These are phyloP conservation scores for rapeseed (Brassica napus) DNA, from an alignment of 345 rosid genomes.

Conservation along the genomic window DNA sequence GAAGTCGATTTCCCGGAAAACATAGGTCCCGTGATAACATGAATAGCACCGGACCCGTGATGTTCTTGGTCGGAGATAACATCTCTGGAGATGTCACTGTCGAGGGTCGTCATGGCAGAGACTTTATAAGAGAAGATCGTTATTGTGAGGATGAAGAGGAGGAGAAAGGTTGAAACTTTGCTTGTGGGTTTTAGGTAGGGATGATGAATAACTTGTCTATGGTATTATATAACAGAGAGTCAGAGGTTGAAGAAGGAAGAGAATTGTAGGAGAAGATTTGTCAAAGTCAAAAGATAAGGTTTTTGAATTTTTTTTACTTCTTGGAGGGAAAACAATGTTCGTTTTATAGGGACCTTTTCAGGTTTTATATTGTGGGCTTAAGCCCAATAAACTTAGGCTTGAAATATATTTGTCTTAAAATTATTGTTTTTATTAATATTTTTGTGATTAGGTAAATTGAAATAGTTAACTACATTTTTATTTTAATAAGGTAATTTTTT, in stretches of 20 bases:
- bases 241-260: conserved; percentile 34
- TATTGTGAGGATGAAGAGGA: not conserved
- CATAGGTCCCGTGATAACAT: conserved; percentile 88
- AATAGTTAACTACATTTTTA: not conserved
- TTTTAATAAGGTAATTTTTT: too few species aligned
- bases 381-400: not conserved
- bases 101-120: conserved; percentile 45
- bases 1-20: conserved; percentile 94
- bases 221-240: conserved; percentile 21
- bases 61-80: conserved; percentile 12
- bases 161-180: too few species aligned
- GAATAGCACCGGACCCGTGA: conserved; percentile 58
- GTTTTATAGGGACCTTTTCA: not conserved
- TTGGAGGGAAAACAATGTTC: conserved; percentile 38
- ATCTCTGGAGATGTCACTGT: conserved; percentile 19
- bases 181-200: not conserved
- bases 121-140: not conserved
- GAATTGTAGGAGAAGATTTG: conserved; percentile 36
- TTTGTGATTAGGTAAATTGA: not conserved
- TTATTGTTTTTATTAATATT: not conserved
- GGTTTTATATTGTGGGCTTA: conserved; percentile 14
- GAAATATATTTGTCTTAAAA: not conserved
- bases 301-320: not conserved
- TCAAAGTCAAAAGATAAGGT: conserved; percentile 25
- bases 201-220: not conserved